These are phyloP conservation scores for Posidonia australis DNA, from an alignment of 106 monocot genomes.

Conservation along the genomic window DNA sequence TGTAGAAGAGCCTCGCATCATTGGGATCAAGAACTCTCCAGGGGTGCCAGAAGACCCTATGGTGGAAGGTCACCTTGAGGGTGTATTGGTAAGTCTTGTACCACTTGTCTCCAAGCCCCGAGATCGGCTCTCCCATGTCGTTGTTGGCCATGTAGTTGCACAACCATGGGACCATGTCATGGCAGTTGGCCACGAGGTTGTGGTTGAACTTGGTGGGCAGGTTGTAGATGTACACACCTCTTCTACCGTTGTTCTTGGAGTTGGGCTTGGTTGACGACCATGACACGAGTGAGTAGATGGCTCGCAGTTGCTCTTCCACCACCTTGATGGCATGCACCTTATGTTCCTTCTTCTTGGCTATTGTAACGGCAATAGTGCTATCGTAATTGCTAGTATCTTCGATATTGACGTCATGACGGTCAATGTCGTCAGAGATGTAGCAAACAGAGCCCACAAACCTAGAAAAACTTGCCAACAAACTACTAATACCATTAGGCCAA, in stretches of 20 bases:
- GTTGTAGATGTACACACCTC: constrained; percentile 44
- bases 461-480: too few relatives aligned
- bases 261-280: too few relatives aligned
- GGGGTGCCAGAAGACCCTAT: constrained; percentile 17
- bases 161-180: constrained; percentile 39
- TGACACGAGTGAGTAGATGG: too few relatives aligned
- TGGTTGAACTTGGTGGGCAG: constrained; percentile 49
- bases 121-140: constrained; percentile 25
- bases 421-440: too few relatives aligned
- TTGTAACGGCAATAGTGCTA: too few relatives aligned
- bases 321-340: too few relatives aligned
- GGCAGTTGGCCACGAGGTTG: constrained; percentile 23
- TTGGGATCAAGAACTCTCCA: constrained; percentile 25
- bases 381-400: too few relatives aligned
- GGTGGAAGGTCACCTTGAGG: constrained; percentile 52
- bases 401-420: too few relatives aligned
- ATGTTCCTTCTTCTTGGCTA: too few relatives aligned
- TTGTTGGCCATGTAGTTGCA: constrained; percentile 37
- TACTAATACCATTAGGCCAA: too few relatives aligned
- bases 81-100: constrained; percentile 47
- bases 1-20: constrained; percentile 39
- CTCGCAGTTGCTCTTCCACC: too few relatives aligned
- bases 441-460: too few relatives aligned
- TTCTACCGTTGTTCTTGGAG: constrained; percentile 13
- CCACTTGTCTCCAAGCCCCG: constrained; percentile 27